These are phyloP conservation scores for Verticillium klebahnii DNA, from an alignment of 2,329 filamentous ascomycete genomes.

Conservation along the genomic window DNA sequence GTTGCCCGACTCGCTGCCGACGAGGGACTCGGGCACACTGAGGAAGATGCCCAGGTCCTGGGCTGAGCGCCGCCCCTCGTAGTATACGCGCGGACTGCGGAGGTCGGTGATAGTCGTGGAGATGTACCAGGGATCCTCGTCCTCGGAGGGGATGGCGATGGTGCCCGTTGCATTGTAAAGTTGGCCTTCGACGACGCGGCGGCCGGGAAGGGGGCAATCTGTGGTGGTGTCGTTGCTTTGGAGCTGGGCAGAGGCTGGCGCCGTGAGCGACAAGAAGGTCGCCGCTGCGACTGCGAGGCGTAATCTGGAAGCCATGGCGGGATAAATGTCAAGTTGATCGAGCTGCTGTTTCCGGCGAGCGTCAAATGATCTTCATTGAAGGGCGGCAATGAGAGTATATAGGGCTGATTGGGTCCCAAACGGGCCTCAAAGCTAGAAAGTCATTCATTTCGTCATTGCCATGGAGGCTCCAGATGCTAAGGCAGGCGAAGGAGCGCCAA, in stretches of 20 bases:
- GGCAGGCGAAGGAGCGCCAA: background rate
- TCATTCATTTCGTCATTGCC: background rate
- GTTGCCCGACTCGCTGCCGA: background rate
- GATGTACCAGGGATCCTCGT: background rate
- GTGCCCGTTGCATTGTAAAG: background rate
- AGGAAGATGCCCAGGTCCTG: background rate
- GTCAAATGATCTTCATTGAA: too few species aligned
- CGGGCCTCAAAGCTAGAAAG: background rate
- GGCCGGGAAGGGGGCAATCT: background rate
- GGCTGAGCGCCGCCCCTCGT: background rate
- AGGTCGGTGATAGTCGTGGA: background rate
- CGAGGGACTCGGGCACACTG: background rate
- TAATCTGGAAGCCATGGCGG: background rate
- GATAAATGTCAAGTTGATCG: background rate
- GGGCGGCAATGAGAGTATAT: background rate
- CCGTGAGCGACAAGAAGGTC: background rate
- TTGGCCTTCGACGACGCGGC: background rate
- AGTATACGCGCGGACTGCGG: background rate
- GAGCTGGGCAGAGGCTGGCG: background rate
- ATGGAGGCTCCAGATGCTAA: background rate
- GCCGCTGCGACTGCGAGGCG: background rate
- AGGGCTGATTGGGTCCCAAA: background rate
- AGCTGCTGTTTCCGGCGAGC: too few species aligned
- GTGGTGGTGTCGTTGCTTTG: background rate
- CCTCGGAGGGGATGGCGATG: background rate